phyloP scores from a whole-genome alignment of 2,329 filamentous ascomycete species.

The Elsinoe australis region DNA sequence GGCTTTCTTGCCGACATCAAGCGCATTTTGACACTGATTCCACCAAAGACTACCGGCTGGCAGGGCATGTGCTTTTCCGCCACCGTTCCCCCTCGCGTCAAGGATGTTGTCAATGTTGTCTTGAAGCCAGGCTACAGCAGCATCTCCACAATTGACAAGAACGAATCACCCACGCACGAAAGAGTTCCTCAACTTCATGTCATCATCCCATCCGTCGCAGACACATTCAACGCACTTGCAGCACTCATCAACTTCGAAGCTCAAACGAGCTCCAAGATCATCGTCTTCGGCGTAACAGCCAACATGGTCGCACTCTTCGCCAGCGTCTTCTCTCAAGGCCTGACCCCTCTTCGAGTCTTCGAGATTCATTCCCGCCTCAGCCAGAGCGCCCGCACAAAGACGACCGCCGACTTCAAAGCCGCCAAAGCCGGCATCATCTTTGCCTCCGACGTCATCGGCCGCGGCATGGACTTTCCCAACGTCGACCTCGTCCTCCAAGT shows the following conservation, averaged over 20 bases:
- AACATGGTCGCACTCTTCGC: slow-evolving; percentile 36
- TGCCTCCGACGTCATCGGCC: slow-evolving; percentile 69
- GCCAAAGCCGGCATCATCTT: slow-evolving; percentile 44
- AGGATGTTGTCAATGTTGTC: slow-evolving; percentile 40
- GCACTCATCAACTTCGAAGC: slow-evolving; percentile 41
- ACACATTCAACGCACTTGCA: slow-evolving; percentile 41
- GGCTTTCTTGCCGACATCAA: slow-evolving; percentile 49
- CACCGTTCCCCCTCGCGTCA: slow-evolving; percentile 39
- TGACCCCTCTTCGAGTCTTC: slow-evolving; percentile 33
- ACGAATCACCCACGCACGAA: slow-evolving; percentile 41
- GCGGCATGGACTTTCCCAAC: slow-evolving; percentile 94
- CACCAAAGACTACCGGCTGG: slow-evolving; percentile 43
- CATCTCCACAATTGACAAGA: slow-evolving; percentile 39
- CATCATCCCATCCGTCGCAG: slow-evolving; percentile 31
- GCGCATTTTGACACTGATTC: slow-evolving; percentile 45
- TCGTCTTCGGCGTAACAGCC: slow-evolving; percentile 42
- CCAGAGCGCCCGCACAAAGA: slow-evolving; percentile 36
- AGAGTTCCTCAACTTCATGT: slow-evolving; percentile 44
- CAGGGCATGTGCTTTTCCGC: slow-evolving; percentile 46
- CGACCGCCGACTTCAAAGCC: slow-evolving; percentile 40
- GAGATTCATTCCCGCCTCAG: slow-evolving; percentile 40
- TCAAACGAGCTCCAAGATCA: slow-evolving; percentile 38
- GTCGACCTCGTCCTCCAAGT: slow-evolving; percentile 85
- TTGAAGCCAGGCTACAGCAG: slow-evolving; percentile 36
- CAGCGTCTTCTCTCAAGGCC: slow-evolving; percentile 29